Evolutionary conservation across 257 asterid genomes (phyloP).

Genomic region (Thymus mandschuricus): DNA sequence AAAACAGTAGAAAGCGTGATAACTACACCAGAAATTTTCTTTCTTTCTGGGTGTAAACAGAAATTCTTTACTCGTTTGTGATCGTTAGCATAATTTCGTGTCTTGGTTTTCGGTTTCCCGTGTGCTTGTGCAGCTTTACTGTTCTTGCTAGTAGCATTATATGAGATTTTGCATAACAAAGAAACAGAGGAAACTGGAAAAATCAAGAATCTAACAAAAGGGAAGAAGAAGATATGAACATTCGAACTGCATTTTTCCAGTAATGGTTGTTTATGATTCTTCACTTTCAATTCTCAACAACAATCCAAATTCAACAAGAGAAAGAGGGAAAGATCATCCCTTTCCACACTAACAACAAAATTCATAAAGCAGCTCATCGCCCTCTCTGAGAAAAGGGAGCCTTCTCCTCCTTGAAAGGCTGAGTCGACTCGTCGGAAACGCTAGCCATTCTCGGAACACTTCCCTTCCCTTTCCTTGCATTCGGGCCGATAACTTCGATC

Average conservation of each 20-base stretch:
- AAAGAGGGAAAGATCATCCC: neutral
- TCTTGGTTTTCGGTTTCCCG: constrained; percentile 17
- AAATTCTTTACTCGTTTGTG: constrained; percentile 27
- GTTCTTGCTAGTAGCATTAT: constrained; percentile 1
- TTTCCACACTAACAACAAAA: constrained; percentile 12
- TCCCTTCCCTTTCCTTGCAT: constrained; percentile 80
- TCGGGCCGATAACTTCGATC: constrained; percentile 93
- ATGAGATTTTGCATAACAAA: too few relatives aligned
- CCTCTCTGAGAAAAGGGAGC: constrained; percentile 31
- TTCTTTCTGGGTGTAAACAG: constrained; percentile 28
- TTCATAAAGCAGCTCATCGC: constrained; percentile 27
- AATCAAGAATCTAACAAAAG: neutral
- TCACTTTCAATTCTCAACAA: neutral
- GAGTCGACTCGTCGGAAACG: constrained; percentile 81
- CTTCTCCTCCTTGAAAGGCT: constrained; percentile 77
- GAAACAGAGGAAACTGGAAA: neutral
- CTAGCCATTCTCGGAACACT: constrained; percentile 76
- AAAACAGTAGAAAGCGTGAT: constrained; percentile 9
- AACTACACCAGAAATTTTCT: constrained; percentile 19
- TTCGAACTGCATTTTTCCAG: constrained; percentile 3
- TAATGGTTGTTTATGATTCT: neutral
- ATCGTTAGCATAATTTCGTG: neutral
- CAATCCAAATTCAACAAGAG: neutral
- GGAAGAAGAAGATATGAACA: neutral
- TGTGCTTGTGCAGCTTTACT: constrained; percentile 23